Percentiles rank a stretch among this genome's conserved stretches.
Conservation (phyloP, 306 rosid species). For the Cicer arietinum region DNA sequence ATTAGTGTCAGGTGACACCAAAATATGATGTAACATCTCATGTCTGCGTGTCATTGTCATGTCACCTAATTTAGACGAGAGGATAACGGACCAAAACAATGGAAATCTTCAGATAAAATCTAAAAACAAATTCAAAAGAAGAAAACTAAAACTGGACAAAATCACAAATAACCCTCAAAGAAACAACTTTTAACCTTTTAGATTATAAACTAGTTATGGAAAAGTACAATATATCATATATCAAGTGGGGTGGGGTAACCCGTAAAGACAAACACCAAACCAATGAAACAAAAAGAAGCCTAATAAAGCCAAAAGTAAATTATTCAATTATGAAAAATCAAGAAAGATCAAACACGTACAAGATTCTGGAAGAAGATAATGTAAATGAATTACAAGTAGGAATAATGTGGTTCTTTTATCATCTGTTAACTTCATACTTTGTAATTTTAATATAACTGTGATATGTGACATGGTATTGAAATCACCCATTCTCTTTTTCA, state of each 20-base stretch:
- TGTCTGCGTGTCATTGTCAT: too few relatives aligned
- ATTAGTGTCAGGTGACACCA: too few relatives aligned
- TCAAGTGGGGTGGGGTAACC: neutral
- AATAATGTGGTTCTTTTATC: conserved; percentile 2
- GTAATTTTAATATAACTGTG: neutral
- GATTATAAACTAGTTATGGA: neutral
- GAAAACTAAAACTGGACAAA: too few relatives aligned
- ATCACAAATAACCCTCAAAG: too few relatives aligned
- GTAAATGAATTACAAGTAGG: neutral
- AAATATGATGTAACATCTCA: too few relatives aligned
- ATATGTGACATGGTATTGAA: neutral
- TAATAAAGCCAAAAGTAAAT: conserved; percentile 25
- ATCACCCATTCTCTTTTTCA: neutral
- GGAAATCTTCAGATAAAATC: too few relatives aligned
- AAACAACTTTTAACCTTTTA: too few relatives aligned
- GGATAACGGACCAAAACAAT: too few relatives aligned
- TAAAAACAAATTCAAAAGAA: too few relatives aligned
- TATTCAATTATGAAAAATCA: conserved; percentile 28
- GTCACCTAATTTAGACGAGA: too few relatives aligned
- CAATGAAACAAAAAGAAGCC: conserved; percentile 1
- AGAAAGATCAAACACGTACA: conserved; percentile 23
- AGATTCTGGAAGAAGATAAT: conserved; percentile 34
- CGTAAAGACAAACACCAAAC: too few relatives aligned
- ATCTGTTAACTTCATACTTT: conserved; percentile 9
- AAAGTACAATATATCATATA: conserved; percentile 2